phyloP scores from a whole-genome alignment of 805 yeast species.

The Kodamaea fukazawae region DNA sequence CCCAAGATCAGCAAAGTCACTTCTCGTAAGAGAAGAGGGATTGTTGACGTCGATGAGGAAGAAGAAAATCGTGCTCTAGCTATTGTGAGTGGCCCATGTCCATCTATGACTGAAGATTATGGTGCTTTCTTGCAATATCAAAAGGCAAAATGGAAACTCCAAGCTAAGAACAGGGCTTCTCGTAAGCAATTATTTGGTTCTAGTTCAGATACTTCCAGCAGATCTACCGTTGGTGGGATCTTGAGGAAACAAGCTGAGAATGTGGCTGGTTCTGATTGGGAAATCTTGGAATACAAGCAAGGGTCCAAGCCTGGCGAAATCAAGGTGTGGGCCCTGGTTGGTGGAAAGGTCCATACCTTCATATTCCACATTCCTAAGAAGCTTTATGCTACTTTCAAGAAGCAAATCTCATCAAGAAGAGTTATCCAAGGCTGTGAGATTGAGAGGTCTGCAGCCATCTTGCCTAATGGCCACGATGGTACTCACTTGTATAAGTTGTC shows the following conservation, averaged over 20 bases:
- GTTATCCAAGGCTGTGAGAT: slow-evolving; percentile 50
- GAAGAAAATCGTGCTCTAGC: slow-evolving; percentile 51
- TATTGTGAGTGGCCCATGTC: slow-evolving; percentile 52
- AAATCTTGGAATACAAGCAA: slow-evolving; percentile 70
- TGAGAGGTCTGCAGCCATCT: slow-evolving; percentile 54
- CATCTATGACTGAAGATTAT: slow-evolving; percentile 66
- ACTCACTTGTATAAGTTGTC: slow-evolving; percentile 56
- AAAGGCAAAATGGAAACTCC: slow-evolving; percentile 84
- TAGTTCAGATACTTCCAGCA: slow-evolving; percentile 47
- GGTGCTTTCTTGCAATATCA: slow-evolving; percentile 67
- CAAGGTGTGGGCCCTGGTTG: slow-evolving; percentile 66
- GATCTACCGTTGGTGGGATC: slow-evolving; percentile 65
- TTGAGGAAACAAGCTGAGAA: slow-evolving; percentile 76
- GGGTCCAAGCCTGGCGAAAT: slow-evolving; percentile 66
- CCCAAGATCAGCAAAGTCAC: slow-evolving; percentile 46
- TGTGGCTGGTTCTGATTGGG: slow-evolving; percentile 81
- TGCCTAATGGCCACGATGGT: slow-evolving; percentile 68
- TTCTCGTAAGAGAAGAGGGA: slow-evolving; percentile 39
- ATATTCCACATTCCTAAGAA: slow-evolving; percentile 72
- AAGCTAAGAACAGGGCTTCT: slow-evolving; percentile 67
- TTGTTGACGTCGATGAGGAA: slow-evolving; percentile 29
- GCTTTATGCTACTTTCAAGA: slow-evolving; percentile 64
- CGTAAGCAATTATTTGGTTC: slow-evolving; percentile 79
- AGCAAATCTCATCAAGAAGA: slow-evolving; percentile 39
- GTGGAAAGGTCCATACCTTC: slow-evolving; percentile 70